A percentile compares a stretch with the other conserved stretches of the same genome.
These are phyloP conservation scores for Saxophila tyrrhenica DNA, from an alignment of 495 filamentous ascomycete genomes.

Conservation along the genomic window DNA sequence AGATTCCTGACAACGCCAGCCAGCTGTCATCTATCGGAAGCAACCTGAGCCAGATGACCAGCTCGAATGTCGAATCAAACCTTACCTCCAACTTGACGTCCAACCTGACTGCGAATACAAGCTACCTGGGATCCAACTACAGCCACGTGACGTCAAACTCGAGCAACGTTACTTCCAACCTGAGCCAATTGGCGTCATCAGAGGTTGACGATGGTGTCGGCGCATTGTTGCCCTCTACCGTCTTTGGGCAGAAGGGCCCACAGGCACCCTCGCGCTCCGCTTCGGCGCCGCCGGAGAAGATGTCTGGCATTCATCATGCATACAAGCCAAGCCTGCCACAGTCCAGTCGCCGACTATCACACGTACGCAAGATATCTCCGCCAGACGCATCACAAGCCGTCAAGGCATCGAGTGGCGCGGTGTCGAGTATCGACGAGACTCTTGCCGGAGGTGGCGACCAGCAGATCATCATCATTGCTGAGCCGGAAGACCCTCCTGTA, in stretches of 20 bases:
- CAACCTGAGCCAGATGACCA: conserved; percentile 1
- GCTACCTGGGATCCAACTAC: not conserved
- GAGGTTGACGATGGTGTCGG: conserved; percentile 13
- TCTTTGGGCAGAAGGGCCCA: conserved; percentile 21
- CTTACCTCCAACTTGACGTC: not conserved
- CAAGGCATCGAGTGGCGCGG: conserved; percentile 13
- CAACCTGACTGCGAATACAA: not conserved
- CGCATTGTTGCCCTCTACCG: conserved; percentile 23
- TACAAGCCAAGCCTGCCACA: conserved; percentile 16
- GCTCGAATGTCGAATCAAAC: not conserved
- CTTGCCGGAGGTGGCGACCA: conserved; percentile 31
- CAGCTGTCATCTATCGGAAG: conserved; percentile 20
- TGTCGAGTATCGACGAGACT: conserved; percentile 53
- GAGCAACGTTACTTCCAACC: conserved; percentile 1
- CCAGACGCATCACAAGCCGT: conserved; percentile 21
- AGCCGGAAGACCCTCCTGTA: conserved; percentile 31
- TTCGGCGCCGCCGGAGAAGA: conserved; percentile 29
- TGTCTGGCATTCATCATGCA: conserved; percentile 16
- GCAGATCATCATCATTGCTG: conserved; percentile 26
- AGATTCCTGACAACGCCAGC: conserved; percentile 42
- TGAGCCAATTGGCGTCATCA: conserved; percentile 6
- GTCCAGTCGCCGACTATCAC: conserved; percentile 11
- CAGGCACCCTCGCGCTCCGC: conserved; percentile 22
- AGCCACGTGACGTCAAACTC: conserved; percentile 10
- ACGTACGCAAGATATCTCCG: conserved; percentile 24